Conservation (phyloP, 352 stramenopile genomes). For the Labyrinthula sp. region DNA sequence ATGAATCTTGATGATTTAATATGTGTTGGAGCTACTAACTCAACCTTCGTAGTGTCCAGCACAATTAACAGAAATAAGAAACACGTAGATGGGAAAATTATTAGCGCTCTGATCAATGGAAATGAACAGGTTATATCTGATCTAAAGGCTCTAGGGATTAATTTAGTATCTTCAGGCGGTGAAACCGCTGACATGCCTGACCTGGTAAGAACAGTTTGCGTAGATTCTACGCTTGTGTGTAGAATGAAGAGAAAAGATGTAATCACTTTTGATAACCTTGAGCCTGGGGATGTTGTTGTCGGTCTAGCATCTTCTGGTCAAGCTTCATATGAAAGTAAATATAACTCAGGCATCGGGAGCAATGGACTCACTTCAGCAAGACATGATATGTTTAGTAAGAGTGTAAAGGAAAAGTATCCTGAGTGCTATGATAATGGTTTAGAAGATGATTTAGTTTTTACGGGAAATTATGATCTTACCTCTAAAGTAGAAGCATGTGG, state of each 20-base stretch:
- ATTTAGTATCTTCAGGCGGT: slow-evolving; percentile 32
- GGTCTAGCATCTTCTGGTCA: slow-evolving; percentile 34
- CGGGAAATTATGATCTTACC: slow-evolving; percentile 29
- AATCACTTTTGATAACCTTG: slow-evolving; percentile 34
- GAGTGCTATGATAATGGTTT: slow-evolving; percentile 34
- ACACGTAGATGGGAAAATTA: slow-evolving; percentile 35
- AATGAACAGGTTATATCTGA: slow-evolving; percentile 33
- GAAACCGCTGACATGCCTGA: slow-evolving; percentile 37
- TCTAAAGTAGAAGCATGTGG: slow-evolving; percentile 25
- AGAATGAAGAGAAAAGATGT: slow-evolving; percentile 33
- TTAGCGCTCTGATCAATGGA: slow-evolving; percentile 36
- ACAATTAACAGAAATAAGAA: slow-evolving; percentile 38
- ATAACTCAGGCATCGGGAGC: slow-evolving; percentile 37
- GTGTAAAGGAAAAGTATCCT: slow-evolving; percentile 30
- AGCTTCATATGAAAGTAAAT: slow-evolving; percentile 36
- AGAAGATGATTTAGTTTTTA: slow-evolving; percentile 33
- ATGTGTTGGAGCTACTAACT: slow-evolving; percentile 33
- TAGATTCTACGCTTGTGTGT: slow-evolving; percentile 34
- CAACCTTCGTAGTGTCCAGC: slow-evolving; percentile 35
- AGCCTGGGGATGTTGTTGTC: slow-evolving; percentile 34
- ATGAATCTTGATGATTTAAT: slow-evolving; percentile 38
- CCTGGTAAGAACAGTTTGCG: slow-evolving; percentile 35
- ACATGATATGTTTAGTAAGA: slow-evolving; percentile 35
- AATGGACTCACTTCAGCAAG: slow-evolving; percentile 35
- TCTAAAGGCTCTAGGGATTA: slow-evolving; percentile 32